phyloP scores from a whole-genome alignment of 164 flowering plant genomes.

The Vitis rupestris region DNA sequence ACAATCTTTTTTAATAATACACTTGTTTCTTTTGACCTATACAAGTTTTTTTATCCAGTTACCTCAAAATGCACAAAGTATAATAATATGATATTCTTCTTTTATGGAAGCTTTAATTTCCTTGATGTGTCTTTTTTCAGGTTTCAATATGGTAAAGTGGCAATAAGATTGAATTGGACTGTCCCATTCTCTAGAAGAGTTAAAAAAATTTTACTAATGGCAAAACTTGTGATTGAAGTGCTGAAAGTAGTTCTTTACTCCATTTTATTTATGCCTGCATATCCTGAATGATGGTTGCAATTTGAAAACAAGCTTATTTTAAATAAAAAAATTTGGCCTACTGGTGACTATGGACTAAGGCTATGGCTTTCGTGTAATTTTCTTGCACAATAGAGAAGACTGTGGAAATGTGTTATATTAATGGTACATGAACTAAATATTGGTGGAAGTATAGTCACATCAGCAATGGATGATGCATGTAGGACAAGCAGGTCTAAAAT shows the following conservation, averaged over 20 bases:
- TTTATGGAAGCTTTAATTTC: no score
- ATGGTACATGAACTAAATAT: slow-evolving; percentile 75
- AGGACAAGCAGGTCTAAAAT: slow-evolving; percentile 70
- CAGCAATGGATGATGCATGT: slow-evolving; percentile 89
- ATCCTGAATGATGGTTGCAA: not conserved
- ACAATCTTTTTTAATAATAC: no score
- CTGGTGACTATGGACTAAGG: not conserved
- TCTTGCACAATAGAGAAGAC: not conserved
- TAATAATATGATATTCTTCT: no score
- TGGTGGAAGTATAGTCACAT: slow-evolving; percentile 74
- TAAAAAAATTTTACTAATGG: not conserved
- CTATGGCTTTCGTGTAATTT: not conserved
- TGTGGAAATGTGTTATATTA: slow-evolving; percentile 3
- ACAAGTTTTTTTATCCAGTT: no score
- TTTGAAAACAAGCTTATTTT: not conserved
- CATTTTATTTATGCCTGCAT: not conserved
- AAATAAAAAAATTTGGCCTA: no score
- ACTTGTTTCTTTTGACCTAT: no score
- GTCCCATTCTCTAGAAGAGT: no score
- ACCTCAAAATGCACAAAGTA: no score
- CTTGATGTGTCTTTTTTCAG: no score
- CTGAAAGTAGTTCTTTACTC: not conserved
- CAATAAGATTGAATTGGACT: no score
- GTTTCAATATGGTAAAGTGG: no score
- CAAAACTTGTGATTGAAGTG: no score